phyloP scores from a whole-genome alignment of 495 filamentous ascomycete species.

The Tuber microsphaerosporum region DNA sequence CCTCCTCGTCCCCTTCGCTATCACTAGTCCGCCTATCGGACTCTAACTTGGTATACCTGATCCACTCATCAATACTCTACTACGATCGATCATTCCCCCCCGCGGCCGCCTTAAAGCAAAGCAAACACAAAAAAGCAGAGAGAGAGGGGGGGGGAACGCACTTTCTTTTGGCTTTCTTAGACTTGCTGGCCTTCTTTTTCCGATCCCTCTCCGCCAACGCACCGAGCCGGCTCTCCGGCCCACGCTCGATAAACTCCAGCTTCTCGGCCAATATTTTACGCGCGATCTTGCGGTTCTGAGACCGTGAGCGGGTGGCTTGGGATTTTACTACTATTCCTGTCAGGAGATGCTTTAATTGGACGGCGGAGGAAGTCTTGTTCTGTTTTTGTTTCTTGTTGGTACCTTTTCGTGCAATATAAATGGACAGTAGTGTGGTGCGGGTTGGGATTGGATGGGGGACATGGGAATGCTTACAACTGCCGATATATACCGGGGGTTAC shows the following conservation, averaged over 20 bases:
- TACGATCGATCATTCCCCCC: neutral
- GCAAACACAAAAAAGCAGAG: neutral
- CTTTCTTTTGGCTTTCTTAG: conserved; percentile 62
- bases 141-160: conserved; percentile 38
- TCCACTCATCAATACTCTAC: neutral
- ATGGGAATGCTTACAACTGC: conserved; percentile 15
- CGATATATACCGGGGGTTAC: neutral
- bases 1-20: neutral
- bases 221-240: conserved; percentile 52
- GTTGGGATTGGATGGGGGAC: neutral
- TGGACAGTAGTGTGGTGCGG: neutral
- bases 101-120: neutral
- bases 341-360: conserved; percentile 83
- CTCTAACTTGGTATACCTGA: conserved; percentile 28
- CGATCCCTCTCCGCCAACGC: conserved; percentile 51
- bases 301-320: conserved; percentile 78
- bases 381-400: conserved; percentile 38
- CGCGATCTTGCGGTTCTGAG: conserved; percentile 84
- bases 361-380: conserved; percentile 96
- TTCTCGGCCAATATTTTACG: conserved; percentile 66
- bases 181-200: conserved; percentile 59
- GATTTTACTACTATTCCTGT: conserved; percentile 86
- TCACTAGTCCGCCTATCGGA: conserved; percentile 2
- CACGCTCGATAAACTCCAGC: conserved; percentile 62
- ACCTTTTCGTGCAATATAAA: neutral